Evolutionary conservation across 2,329 filamentous ascomycete genomes (phyloP).

Genomic region (Aspergillus melleus): DNA sequence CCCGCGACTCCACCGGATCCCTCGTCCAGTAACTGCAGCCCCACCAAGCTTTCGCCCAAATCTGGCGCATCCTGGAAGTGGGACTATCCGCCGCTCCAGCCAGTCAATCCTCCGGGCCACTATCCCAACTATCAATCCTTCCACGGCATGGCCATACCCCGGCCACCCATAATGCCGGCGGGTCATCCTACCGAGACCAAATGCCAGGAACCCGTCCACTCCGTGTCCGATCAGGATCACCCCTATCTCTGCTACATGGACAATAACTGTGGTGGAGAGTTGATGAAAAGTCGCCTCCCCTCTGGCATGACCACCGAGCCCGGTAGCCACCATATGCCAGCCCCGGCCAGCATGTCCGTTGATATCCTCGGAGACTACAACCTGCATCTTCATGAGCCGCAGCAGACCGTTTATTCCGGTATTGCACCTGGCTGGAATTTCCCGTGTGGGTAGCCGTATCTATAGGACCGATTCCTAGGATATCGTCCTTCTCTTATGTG

Average conservation of each 20-base stretch:
- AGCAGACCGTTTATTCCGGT: conserved; percentile 16
- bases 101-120: conserved; percentile 11
- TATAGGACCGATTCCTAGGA: background rate
- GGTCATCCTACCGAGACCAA: conserved; percentile 16
- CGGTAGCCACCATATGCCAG: conserved; percentile 14
- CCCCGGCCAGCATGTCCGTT: conserved; percentile 18
- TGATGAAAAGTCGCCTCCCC: conserved; percentile 18
- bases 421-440: conserved; percentile 22
- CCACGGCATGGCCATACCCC: conserved; percentile 22
- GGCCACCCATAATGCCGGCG: conserved; percentile 16
- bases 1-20: conserved; percentile 35
- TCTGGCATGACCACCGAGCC: conserved; percentile 16
- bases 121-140: conserved; percentile 26
- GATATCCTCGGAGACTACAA: conserved; percentile 28
- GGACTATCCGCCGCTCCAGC: conserved; percentile 26
- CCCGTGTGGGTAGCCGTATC: conserved; percentile 14
- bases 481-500: background rate
- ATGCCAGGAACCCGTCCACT: conserved; percentile 11
- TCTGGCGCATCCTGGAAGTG: conserved; percentile 25
- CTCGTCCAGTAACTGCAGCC: conserved; percentile 25
- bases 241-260: conserved; percentile 28
- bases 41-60: conserved; percentile 19
- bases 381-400: conserved; percentile 24
- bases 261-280: conserved; percentile 11
- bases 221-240: conserved; percentile 16